phyloP scores from a whole-genome alignment of 345 rosid species.

The Arabidopsis thaliana region TAIR10.1 NC_003076.8:17769001-17769500 shows the following conservation, averaged over 20 bases:
- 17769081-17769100: conserved; percentile 46
- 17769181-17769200: not conserved
- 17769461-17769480: conserved; percentile 58
- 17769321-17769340: not conserved
- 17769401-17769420: conserved; percentile 2
- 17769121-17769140: conserved; percentile 49
- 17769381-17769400: not conserved
- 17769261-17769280: not conserved
- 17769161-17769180: not conserved
- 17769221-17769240: not conserved
- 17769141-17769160: conserved; percentile 47
- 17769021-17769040: conserved; percentile 12
- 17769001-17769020: conserved; percentile 32
- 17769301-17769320: not conserved
- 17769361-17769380: too few species aligned
- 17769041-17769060: conserved; percentile 6
- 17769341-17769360: not conserved
- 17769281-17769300: not conserved
- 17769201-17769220: not conserved
- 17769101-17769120: conserved; percentile 51
- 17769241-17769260: not conserved
- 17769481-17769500: conserved; percentile 95
- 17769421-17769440: conserved; percentile 30
- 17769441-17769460: conserved; percentile 16
- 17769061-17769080: conserved; percentile 42